These are phyloP conservation scores for Apiotrichum sp. DNA, from an alignment of 1,284 basidiomycete genomes.

Conservation along the genomic window DNA sequence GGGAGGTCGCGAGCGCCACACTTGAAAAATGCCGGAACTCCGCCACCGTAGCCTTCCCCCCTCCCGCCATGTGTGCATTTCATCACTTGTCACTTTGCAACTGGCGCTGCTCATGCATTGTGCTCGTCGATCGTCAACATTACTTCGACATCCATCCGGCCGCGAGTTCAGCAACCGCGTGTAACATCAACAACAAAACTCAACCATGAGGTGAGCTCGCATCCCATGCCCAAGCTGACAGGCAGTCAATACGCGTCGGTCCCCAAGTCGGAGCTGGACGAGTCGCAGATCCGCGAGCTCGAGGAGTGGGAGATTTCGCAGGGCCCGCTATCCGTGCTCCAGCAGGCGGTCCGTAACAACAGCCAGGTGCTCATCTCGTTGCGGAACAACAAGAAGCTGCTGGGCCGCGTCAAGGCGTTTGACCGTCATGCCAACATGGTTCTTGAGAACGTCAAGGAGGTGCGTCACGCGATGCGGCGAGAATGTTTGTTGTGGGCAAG, in stretches of 20 bases:
- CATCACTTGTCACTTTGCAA: too few species aligned
- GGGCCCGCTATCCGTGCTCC: slow-evolving; percentile 93
- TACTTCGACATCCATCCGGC: too few species aligned
- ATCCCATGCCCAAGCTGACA: not conserved
- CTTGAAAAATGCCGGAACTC: slow-evolving; percentile 2
- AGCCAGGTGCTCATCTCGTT: slow-evolving; percentile 95
- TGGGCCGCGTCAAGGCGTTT: slow-evolving; percentile 97
- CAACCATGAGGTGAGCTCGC: slow-evolving; percentile 9
- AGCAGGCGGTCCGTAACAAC: slow-evolving; percentile 96
- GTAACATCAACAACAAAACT: not conserved
- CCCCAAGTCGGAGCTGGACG: slow-evolving; percentile 95
- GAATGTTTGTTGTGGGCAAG: not conserved
- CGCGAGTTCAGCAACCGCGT: too few species aligned
- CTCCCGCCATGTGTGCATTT: too few species aligned
- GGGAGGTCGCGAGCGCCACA: not conserved
- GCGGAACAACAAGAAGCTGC: slow-evolving; percentile 96
- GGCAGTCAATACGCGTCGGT: slow-evolving; percentile 93
- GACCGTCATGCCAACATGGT: slow-evolving; percentile 99
- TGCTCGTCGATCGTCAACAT: too few species aligned
- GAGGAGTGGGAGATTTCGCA: slow-evolving; percentile 97
- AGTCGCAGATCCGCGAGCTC: slow-evolving; percentile 87
- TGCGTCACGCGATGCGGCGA: slow-evolving; percentile 25
- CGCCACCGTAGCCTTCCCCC: not conserved
- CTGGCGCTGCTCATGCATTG: too few species aligned
- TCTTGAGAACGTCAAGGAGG: slow-evolving; percentile 95